Conservation (phyloP, 2,329 filamentous ascomycete genomes). For the Teratosphaeria epicoccoides region DNA sequence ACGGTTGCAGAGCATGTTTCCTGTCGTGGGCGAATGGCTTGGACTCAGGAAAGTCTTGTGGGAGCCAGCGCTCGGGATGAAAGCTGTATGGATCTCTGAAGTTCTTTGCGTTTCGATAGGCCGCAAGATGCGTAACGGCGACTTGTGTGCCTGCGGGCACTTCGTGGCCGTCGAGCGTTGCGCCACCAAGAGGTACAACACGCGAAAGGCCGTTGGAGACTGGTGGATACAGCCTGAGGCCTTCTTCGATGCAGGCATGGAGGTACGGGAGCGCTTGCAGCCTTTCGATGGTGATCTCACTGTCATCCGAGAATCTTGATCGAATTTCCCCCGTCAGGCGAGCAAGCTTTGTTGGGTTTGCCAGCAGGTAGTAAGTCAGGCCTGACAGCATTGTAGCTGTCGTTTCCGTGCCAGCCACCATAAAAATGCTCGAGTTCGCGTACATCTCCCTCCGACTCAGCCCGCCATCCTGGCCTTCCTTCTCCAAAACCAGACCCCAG, state of each 20-base stretch:
- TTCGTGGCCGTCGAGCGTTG: constrained; percentile 16
- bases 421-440: constrained; percentile 23
- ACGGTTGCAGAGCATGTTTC: constrained; percentile 20
- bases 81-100: constrained; percentile 20
- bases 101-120: constrained; percentile 19
- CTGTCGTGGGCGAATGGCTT: constrained; percentile 15
- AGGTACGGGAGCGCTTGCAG: constrained; percentile 28
- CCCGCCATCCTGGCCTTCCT: constrained; percentile 8
- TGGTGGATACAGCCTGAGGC: constrained; percentile 36
- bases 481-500: constrained; percentile 11
- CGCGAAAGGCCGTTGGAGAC: constrained; percentile 30
- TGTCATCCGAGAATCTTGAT: constrained; percentile 24
- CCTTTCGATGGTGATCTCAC: constrained; percentile 16
- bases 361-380: constrained; percentile 62
- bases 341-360: constrained; percentile 44
- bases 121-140: constrained; percentile 12
- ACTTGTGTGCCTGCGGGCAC: constrained; percentile 15
- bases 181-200: constrained; percentile 16
- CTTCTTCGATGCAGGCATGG: constrained; percentile 38
- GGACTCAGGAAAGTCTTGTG: constrained; percentile 8
- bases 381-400: constrained; percentile 61
- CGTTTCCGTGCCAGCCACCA: constrained; percentile 64
- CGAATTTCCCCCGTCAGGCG: constrained; percentile 49
- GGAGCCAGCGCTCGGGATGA: constrained; percentile 32
- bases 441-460: constrained; percentile 23